Evolutionary conservation across 495 filamentous ascomycete species (phyloP).

Genomic region (Penicillium manginii): DNA sequence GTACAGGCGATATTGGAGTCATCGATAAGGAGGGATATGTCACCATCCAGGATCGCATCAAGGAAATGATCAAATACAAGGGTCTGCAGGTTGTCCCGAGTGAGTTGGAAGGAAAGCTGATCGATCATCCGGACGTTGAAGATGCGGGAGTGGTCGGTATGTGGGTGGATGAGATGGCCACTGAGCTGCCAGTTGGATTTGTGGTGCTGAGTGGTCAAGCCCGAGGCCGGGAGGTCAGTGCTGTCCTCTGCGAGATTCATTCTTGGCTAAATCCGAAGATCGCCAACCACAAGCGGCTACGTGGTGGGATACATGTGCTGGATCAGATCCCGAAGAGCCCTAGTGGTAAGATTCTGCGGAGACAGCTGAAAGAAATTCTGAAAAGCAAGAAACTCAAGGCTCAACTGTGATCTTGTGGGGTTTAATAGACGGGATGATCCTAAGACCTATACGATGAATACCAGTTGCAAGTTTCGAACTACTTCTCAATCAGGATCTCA

Average conservation of each 20-base stretch:
- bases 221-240: slow-evolving; percentile 39
- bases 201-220: slow-evolving; percentile 53
- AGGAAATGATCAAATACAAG: slow-evolving; percentile 81
- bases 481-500: neutral
- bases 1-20: slow-evolving; percentile 60
- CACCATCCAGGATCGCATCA: slow-evolving; percentile 70
- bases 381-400: slow-evolving; percentile 25
- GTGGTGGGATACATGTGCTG: slow-evolving; percentile 75
- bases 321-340: slow-evolving; percentile 76
- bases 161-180: slow-evolving; percentile 61
- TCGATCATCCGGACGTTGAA: slow-evolving; percentile 65
- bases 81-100: slow-evolving; percentile 80
- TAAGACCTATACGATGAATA: neutral
- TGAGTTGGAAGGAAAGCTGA: slow-evolving; percentile 72
- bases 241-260: slow-evolving; percentile 27
- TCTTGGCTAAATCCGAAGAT: slow-evolving; percentile 55
- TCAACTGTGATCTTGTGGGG: slow-evolving; percentile 11
- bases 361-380: slow-evolving; percentile 53
- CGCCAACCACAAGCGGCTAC: slow-evolving; percentile 67
- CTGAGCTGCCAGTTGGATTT: slow-evolving; percentile 78
- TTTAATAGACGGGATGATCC: neutral
- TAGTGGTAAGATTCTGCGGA: slow-evolving; percentile 78
- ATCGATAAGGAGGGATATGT: slow-evolving; percentile 57
- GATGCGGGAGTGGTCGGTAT: slow-evolving; percentile 74
- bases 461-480: neutral